Evolutionary conservation across 495 filamentous ascomycete genomes (phyloP).

Genomic region (Xylaria bambusicola): DNA sequence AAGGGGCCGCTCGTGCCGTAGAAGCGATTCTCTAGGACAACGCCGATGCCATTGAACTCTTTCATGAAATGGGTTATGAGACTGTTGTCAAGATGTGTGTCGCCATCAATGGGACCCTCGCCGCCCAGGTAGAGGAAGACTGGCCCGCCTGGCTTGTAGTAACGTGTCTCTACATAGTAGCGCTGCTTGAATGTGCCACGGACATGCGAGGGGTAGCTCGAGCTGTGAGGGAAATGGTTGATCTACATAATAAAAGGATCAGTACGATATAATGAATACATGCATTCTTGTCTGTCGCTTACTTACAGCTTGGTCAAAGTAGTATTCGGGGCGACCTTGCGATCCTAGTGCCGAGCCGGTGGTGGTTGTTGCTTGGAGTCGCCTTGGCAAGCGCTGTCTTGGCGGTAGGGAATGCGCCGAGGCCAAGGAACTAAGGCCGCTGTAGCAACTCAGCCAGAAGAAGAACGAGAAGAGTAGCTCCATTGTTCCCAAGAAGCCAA

Average conservation of each 20-base stretch:
- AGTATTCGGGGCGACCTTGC: slow-evolving; percentile 7
- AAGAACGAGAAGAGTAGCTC: slow-evolving; percentile 9
- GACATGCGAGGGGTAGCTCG: slow-evolving; percentile 36
- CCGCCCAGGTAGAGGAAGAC: slow-evolving; percentile 43
- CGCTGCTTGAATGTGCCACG: slow-evolving; percentile 42
- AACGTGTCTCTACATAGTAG: slow-evolving; percentile 42
- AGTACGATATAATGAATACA: too few species aligned
- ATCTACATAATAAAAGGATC: slow-evolving; percentile 34
- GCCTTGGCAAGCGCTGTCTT: slow-evolving; percentile 11
- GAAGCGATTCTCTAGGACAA: slow-evolving; percentile 44
- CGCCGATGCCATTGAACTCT: slow-evolving; percentile 39
- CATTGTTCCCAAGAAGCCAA: background rate
- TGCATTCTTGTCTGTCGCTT: too few species aligned
- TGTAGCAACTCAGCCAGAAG: slow-evolving; percentile 12
- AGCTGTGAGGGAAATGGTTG: slow-evolving; percentile 40
- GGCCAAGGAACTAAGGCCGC: slow-evolving; percentile 8
- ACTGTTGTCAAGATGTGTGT: slow-evolving; percentile 27
- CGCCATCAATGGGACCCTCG: slow-evolving; percentile 31
- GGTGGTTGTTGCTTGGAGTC: background rate
- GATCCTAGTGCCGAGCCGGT: background rate
- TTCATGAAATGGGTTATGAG: slow-evolving; percentile 40
- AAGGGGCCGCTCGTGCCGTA: slow-evolving; percentile 41
- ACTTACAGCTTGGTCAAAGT: slow-evolving; percentile 15
- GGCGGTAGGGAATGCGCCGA: background rate
- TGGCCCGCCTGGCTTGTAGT: slow-evolving; percentile 44